phyloP scores from a whole-genome alignment of 257 asterid species.

The Verbena officinalis region DNA sequence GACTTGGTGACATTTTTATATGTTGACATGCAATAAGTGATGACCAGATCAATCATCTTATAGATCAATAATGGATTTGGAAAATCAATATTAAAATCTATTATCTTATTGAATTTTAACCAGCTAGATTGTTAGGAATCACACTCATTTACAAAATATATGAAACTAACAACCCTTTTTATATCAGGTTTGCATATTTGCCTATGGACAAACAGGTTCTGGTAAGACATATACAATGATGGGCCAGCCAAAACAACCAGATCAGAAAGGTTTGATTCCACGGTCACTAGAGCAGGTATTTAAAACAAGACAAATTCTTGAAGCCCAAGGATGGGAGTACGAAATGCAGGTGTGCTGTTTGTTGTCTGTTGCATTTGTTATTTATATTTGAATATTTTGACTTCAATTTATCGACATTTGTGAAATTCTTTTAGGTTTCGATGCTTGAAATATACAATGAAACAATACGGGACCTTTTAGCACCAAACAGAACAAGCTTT shows the following conservation, averaged over 20 bases:
- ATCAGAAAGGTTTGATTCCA: slow-evolving; percentile 89
- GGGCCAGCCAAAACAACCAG: slow-evolving; percentile 73
- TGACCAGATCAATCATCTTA: neutral
- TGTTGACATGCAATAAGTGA: no score
- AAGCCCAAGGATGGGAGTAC: slow-evolving; percentile 96
- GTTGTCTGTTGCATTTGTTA: slow-evolving; percentile 13
- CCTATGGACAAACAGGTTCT: slow-evolving; percentile 98
- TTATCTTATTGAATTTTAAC: neutral
- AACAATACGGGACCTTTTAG: slow-evolving; percentile 79
- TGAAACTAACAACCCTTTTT: slow-evolving; percentile 19
- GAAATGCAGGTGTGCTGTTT: slow-evolving; percentile 82
- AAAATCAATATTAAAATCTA: neutral
- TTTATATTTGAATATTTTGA: neutral
- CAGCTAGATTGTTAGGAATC: neutral
- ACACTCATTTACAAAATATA: slow-evolving; percentile 5
- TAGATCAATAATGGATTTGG: no score
- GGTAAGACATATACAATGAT: slow-evolving; percentile 98
- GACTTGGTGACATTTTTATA: neutral
- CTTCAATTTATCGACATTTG: neutral
- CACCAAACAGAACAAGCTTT: slow-evolving; percentile 56
- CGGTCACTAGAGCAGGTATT: slow-evolving; percentile 94
- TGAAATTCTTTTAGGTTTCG: slow-evolving; percentile 59
- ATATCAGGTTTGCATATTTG: slow-evolving; percentile 90
- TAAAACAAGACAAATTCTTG: slow-evolving; percentile 77
- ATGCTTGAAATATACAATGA: slow-evolving; percentile 99